A percentile compares a stretch with the other conserved stretches of the same genome.
phyloP scores from a whole-genome alignment of 2,329 filamentous ascomycete genomes.

The Apiospora pterosperma region DNA sequence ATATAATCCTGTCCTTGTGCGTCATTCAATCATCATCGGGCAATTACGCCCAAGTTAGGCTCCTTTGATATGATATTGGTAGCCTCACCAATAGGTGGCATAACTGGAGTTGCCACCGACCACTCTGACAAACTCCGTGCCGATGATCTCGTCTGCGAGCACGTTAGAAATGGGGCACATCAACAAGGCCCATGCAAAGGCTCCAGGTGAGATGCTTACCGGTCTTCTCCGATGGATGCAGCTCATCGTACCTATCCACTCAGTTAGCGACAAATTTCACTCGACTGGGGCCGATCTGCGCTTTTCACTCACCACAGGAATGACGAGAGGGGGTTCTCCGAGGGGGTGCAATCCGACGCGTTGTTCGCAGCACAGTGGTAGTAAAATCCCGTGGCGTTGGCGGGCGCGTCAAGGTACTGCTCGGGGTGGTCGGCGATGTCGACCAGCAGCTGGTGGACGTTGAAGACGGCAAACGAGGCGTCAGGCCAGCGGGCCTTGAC shows the following conservation, averaged over 20 bases:
- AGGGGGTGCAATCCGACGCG: constrained; percentile 32
- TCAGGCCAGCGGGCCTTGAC: constrained; percentile 48
- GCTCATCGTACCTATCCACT: constrained; percentile 52
- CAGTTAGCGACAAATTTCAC: constrained; percentile 3
- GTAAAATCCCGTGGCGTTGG: constrained; percentile 58
- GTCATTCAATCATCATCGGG: too few species aligned
- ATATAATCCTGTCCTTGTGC: too few species aligned
- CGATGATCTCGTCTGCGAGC: background rate
- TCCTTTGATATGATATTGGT: background rate
- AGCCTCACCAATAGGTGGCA: background rate
- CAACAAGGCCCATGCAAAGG: rapidly evolving
- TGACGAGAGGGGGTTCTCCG: constrained; percentile 46
- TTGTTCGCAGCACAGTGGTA: constrained; percentile 44
- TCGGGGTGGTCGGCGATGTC: constrained; percentile 62
- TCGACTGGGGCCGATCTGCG: background rate
- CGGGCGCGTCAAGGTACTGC: constrained; percentile 59
- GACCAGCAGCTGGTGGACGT: constrained; percentile 61
- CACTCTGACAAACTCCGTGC: background rate
- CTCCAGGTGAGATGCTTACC: constrained; percentile 36
- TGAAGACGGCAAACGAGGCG: constrained; percentile 62
- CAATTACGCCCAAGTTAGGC: too few species aligned
- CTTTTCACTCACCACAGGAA: constrained; percentile 58
- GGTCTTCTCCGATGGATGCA: constrained; percentile 68
- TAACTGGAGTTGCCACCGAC: constrained; percentile 2
- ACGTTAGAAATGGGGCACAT: background rate